Evolutionary conservation across 176 grass and related monocot species (phyloP), one percentile per base, ranked within the genome.

Genomic region (Aegilops longissima): DNA sequence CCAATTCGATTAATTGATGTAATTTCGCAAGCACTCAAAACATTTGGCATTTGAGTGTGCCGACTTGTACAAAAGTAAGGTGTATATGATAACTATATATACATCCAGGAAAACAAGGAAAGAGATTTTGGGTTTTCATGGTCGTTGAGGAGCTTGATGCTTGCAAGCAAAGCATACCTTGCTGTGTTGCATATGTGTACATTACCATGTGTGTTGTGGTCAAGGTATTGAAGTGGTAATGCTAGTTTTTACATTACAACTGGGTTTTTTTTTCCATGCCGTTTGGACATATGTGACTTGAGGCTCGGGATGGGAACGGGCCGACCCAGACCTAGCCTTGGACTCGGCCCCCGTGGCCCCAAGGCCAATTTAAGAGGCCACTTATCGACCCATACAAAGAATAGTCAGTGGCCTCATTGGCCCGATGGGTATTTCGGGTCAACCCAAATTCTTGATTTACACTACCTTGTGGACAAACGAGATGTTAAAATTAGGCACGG

Each of bases 111-210:
- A 86, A 25, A 39, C 8, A 25, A 47, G 2, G 49, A 51, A 70
- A 21, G n/a, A 3, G 13, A 17, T 9, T 82, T 61, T 45, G 35
- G 42, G 77, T 29, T 44, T 49, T 74, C 6, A 61, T 71, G 80
- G 24, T 45, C 2, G 67, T 74, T 69, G 61, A 61, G 13, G 62
- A 58, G 13, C 14, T 47, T 66, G 73, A 87, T 74, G 80, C 74
- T 83, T 87, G 20, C 89, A 90, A 90, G 89, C 31, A 74, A 87
- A 68, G 36, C 11, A 76, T 31, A n/a, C 66, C 75, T 45, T 68
- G 77, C 3, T 45, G 42, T 45, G 35, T 6, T 42, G 47, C 36
- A 34, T 54, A 30, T 70, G 33, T 21, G 14, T 70, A 24, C n/a
- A 42, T 29, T 42, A 0, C 34, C 77, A 85, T 8, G 21, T 80